Conservation (phyloP, 108 stramenopile species). For the Nitzschia sp. region DNA sequence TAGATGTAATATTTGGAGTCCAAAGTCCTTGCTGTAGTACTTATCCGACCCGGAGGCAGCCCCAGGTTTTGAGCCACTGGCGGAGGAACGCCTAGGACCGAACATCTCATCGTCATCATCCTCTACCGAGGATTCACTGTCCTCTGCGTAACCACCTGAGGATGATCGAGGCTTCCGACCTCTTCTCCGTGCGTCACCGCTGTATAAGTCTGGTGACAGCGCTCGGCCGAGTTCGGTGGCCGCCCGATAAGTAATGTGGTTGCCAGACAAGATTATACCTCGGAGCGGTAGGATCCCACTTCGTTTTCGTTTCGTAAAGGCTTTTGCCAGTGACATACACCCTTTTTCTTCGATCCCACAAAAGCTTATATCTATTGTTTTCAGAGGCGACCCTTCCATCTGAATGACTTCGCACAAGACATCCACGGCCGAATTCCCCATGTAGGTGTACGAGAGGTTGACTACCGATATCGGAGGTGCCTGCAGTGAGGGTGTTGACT, state of each 20-base stretch:
- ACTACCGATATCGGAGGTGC: conserved; percentile 67
- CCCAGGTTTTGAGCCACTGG: neutral
- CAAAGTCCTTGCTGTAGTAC: conserved; percentile 40
- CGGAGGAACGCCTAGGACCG: neutral
- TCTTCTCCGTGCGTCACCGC: neutral
- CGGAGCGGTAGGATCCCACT: conserved; percentile 52
- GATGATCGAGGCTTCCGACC: neutral
- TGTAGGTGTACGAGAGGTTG: conserved; percentile 78
- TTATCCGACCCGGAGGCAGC: conserved; percentile 13
- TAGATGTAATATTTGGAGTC: conserved; percentile 71
- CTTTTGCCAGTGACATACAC: conserved; percentile 52
- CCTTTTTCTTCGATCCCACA: conserved; percentile 66
- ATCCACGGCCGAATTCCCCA: conserved; percentile 76
- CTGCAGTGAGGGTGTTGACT: neutral
- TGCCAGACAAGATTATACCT: conserved; percentile 75
- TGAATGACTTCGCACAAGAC: conserved; percentile 58
- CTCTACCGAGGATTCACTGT: conserved; percentile 34
- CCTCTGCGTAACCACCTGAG: conserved; percentile 37
- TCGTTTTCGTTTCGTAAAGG: conserved; percentile 48
- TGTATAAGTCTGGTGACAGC: conserved; percentile 44
- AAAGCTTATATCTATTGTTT: conserved; percentile 80
- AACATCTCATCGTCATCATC: conserved; percentile 34
- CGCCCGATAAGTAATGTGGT: conserved; percentile 51
- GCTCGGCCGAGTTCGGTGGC: conserved; percentile 72
- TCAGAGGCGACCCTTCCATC: conserved; percentile 47